Conservation (phyloP, 2,329 filamentous ascomycete species). For the Aureobasidium sp. region DNA sequence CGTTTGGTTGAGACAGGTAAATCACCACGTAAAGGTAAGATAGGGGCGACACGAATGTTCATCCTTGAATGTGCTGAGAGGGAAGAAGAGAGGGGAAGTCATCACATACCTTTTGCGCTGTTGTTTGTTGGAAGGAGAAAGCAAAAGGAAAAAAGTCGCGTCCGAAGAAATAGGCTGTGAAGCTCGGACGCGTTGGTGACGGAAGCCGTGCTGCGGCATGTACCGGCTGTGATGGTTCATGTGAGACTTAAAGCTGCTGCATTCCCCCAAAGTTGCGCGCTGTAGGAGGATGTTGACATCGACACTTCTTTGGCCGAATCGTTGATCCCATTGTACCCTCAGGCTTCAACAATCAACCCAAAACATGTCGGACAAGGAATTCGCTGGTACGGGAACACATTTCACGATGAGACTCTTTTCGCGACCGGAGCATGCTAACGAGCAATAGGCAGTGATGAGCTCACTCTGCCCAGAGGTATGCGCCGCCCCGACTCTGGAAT, state of each 20-base stretch:
- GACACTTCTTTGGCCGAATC: constrained; percentile 14
- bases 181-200: constrained; percentile 14
- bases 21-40: constrained; percentile 53
- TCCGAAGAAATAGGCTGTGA: constrained; percentile 6
- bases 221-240: background rate
- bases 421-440: constrained; percentile 14
- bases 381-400: constrained; percentile 36
- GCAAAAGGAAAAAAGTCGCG: constrained; percentile 7
- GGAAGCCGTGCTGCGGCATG: constrained; percentile 1
- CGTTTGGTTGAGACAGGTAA: constrained; percentile 56
- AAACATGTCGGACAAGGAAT: constrained; percentile 51
- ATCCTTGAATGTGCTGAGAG: constrained; percentile 32
- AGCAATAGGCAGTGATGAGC: constrained; percentile 47
- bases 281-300: background rate
- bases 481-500: background rate
- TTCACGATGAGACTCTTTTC: background rate
- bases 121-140: constrained; percentile 5
- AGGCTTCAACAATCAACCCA: background rate
- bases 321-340: background rate
- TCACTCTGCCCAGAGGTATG: constrained; percentile 53
- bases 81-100: background rate
- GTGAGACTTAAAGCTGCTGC: constrained; percentile 14
- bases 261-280: constrained; percentile 7
- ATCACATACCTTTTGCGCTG: constrained; percentile 15
- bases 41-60: constrained; percentile 56